A percentile compares a stretch with the other conserved stretches of the same genome.
Conservation (phyloP, 2,329 filamentous ascomycete genomes). For the Pseudocercospora fijiensis region DNA sequence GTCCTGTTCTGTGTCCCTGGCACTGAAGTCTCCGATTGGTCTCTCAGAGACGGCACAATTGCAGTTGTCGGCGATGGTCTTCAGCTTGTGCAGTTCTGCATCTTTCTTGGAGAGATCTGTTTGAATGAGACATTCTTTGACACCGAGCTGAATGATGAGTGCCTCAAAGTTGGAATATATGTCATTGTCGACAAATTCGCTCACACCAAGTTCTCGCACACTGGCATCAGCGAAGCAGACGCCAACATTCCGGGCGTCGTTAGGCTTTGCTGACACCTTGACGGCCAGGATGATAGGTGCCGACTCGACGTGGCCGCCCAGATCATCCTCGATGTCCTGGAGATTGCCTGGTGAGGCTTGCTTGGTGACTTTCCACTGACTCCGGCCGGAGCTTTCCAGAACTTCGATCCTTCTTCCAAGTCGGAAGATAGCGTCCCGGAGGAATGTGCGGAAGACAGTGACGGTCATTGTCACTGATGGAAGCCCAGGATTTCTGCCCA, state of each 20-base stretch:
- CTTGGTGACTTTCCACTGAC: slow-evolving; percentile 89
- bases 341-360: slow-evolving; percentile 86
- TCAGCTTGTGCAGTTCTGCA: slow-evolving; percentile 80
- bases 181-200: slow-evolving; percentile 98
- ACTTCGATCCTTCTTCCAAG: slow-evolving; percentile 90
- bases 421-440: slow-evolving; percentile 89
- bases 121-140: slow-evolving; percentile 89
- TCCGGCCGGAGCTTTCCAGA: slow-evolving; percentile 74
- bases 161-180: slow-evolving; percentile 98
- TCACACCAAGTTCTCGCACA: slow-evolving; percentile 90
- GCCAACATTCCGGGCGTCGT: slow-evolving; percentile 80
- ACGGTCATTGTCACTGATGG: slow-evolving; percentile 93
- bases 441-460: slow-evolving; percentile 92
- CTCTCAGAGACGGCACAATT: slow-evolving; percentile 86
- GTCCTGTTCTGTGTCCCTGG: slow-evolving; percentile 93
- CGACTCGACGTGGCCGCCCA: slow-evolving; percentile 80
- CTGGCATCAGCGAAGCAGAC: slow-evolving; percentile 98
- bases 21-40: slow-evolving; percentile 72
- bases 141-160: slow-evolving; percentile 90
- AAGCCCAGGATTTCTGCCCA: slow-evolving; percentile 81
- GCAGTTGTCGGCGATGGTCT: slow-evolving; percentile 86
- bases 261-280: slow-evolving; percentile 84
- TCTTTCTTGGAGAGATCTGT: slow-evolving; percentile 78
- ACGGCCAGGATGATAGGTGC: slow-evolving; percentile 94
- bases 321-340: slow-evolving; percentile 93